Evolutionary conservation across 2,329 filamentous ascomycete species (phyloP).

Genomic region (Claviceps quebecensis): DNA sequence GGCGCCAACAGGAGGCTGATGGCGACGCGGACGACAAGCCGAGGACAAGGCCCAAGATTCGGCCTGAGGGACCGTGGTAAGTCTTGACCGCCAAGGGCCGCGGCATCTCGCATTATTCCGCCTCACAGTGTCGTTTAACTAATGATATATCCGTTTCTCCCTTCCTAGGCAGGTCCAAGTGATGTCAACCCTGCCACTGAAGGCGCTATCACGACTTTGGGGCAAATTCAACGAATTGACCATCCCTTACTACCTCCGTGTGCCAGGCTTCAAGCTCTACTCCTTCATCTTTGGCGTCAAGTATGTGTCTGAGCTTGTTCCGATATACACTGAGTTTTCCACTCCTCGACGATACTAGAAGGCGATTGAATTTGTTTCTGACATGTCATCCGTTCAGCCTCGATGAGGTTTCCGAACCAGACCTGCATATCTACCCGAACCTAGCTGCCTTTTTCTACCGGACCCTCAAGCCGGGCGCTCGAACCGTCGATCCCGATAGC

Average conservation of each 20-base stretch:
- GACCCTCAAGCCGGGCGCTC: conserved; percentile 73
- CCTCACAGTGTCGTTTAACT: not conserved
- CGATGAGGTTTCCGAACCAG: conserved; percentile 72
- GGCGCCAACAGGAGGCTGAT: conserved; percentile 29
- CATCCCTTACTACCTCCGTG: conserved; percentile 74
- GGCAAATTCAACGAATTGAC: conserved; percentile 81
- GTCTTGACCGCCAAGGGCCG: conserved; percentile 5
- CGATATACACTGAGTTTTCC: conserved; percentile 12
- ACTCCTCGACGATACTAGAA: not conserved
- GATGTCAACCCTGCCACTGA: conserved; percentile 85
- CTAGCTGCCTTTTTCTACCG: conserved; percentile 96
- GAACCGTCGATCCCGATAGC: conserved; percentile 69
- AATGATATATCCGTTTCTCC: not conserved
- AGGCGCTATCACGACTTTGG: conserved; percentile 81
- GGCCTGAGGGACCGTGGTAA: conserved; percentile 74
- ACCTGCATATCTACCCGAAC: conserved; percentile 82
- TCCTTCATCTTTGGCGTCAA: conserved; percentile 85
- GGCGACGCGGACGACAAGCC: conserved; percentile 28
- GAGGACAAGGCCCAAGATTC: conserved; percentile 46
- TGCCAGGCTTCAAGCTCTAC: conserved; percentile 86
- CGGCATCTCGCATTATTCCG: not conserved
- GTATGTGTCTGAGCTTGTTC: conserved; percentile 18
- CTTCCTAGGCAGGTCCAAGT: conserved; percentile 64
- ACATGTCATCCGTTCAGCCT: conserved; percentile 36
- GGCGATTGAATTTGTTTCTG: conserved; percentile 10